A percentile compares a stretch with the other conserved stretches of the same genome.
Evolutionary conservation across 345 rosid genomes (phyloP).

Genomic region (Iberis pinnata): DNA sequence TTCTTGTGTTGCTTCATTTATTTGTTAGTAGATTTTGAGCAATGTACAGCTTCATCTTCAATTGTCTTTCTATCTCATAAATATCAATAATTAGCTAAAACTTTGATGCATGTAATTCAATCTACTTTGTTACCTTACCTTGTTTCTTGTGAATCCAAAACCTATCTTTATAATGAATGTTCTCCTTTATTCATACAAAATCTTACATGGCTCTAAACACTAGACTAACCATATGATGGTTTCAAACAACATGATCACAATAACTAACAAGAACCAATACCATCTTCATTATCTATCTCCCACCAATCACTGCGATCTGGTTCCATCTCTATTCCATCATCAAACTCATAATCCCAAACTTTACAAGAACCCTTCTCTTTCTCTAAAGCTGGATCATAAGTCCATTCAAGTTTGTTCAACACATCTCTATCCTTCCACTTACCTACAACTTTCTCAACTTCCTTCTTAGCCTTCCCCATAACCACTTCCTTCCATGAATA

Average conservation of each 20-base stretch:
- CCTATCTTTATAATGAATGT: not conserved
- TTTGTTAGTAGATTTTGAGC: slow-evolving; percentile 28
- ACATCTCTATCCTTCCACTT: slow-evolving; percentile 68
- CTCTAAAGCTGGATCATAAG: slow-evolving; percentile 47
- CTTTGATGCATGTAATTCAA: slow-evolving; percentile 23
- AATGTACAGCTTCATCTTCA: slow-evolving; percentile 24
- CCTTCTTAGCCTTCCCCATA: slow-evolving; percentile 85
- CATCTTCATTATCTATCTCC: slow-evolving; percentile 53
- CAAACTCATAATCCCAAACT: slow-evolving; percentile 25
- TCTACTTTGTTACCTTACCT: slow-evolving; percentile 11
- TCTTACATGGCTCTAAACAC: too few relatives aligned
- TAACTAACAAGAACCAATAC: slow-evolving; percentile 26
- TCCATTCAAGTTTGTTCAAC: slow-evolving; percentile 75
- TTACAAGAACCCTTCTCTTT: slow-evolving; percentile 20
- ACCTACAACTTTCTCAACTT: slow-evolving; percentile 56
- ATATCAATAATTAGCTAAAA: too few relatives aligned
- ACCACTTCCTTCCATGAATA: slow-evolving; percentile 78
- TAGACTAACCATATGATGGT: too few relatives aligned
- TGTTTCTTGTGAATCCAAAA: slow-evolving; percentile 11
- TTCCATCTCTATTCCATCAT: slow-evolving; percentile 24
- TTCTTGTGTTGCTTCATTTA: slow-evolving; percentile 23
- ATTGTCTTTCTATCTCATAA: not conserved
- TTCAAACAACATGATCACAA: too few relatives aligned
- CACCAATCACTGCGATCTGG: slow-evolving; percentile 49
- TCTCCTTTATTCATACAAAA: too few relatives aligned